Base-by-base conservation (phyloP, 257 asterid species). In the Scutellaria minor region DNA sequence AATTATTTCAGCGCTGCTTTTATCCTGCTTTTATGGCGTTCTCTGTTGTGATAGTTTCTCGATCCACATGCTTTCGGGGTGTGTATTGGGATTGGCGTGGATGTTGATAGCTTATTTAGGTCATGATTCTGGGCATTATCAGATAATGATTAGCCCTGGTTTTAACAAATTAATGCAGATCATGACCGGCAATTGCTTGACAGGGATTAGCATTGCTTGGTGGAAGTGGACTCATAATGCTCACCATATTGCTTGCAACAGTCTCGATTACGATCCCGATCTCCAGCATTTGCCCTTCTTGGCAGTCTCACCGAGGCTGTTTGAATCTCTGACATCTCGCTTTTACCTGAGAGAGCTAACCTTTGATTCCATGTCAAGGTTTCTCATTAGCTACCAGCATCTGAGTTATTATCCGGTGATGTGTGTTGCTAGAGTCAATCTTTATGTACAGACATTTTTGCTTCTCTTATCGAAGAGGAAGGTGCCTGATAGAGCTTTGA, bases 181-280 rank as follows among this genome's bases (percentile, higher is more conserved):
- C 24, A 68, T 89, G 8, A 69, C 97, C 0, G 98, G 98, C 0
- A 93, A 93, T 75, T 93, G 97, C 18, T 79, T 93, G 8, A 90
- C 97, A 3, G 98, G 98, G 1, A 93, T 93, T 69, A 93, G 98
- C 81, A 93, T 93, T 56, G 98, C 96, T 4, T 93, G 98, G 98
- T 93, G 98, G 98, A 93, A 90, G 47, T 93, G 97, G 98, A 93
- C 97, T 0, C 98, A 93, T 68, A 93, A 93, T 42, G 96, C 96
- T 2, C 98, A 93, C 76, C 98, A 93, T 40, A 71, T 87, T 0
- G 80, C 97, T 0, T 89, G 97, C 63, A 90, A 93, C 51, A 90
- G 96, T 77, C 86, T 93, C n/a, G 97, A 93, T 71, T 74, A 93
- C 46, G 98, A 93, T 20, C 98, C 98, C 0, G 98, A 93, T 66